Conservation (phyloP, 202 grass and related monocot genomes). For the Cymbopogon flexuosus region DNA sequence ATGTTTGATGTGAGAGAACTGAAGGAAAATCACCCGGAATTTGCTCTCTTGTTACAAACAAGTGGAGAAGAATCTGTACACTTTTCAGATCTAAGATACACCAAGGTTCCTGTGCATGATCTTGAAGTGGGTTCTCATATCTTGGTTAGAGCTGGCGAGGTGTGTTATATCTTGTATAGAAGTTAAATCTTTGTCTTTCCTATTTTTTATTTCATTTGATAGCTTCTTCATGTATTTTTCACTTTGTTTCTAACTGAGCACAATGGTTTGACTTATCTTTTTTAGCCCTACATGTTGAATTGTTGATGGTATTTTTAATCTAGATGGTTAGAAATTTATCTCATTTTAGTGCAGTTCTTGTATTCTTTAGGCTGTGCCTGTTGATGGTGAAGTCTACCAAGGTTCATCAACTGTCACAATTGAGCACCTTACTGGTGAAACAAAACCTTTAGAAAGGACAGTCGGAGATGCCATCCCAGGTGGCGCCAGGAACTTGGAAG, state of each 20-base stretch:
- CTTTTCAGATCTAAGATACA: constrained; percentile 79
- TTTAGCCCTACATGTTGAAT: background rate
- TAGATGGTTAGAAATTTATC: constrained; percentile 29
- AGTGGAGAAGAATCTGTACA: constrained; percentile 43
- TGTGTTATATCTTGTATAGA: constrained; percentile 46
- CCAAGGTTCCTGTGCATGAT: constrained; percentile 83
- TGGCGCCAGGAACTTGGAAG: constrained; percentile 91
- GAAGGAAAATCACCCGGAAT: constrained; percentile 89
- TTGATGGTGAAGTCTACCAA: constrained; percentile 97
- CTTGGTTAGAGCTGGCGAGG: constrained; percentile 96
- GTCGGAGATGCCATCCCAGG: constrained; percentile 89
- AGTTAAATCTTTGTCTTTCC: background rate
- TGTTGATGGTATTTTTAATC: constrained; percentile 3
- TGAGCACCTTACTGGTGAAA: constrained; percentile 92
- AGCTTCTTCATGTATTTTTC: background rate
- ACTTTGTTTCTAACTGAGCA: constrained; percentile 1
- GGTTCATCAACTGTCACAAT: constrained; percentile 91
- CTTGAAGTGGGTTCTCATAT: constrained; percentile 90
- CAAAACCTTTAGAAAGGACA: constrained; percentile 81
- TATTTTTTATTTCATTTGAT: constrained; percentile 12
- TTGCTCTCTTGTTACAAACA: constrained; percentile 72
- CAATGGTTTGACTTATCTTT: background rate
- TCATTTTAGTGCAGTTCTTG: constrained; percentile 45
- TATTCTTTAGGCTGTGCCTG: constrained; percentile 86
- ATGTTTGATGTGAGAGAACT: constrained; percentile 97